Evolutionary conservation across 352 stramenopile genomes (phyloP).

Genomic region (Globisporangium sylvaticum): DNA sequence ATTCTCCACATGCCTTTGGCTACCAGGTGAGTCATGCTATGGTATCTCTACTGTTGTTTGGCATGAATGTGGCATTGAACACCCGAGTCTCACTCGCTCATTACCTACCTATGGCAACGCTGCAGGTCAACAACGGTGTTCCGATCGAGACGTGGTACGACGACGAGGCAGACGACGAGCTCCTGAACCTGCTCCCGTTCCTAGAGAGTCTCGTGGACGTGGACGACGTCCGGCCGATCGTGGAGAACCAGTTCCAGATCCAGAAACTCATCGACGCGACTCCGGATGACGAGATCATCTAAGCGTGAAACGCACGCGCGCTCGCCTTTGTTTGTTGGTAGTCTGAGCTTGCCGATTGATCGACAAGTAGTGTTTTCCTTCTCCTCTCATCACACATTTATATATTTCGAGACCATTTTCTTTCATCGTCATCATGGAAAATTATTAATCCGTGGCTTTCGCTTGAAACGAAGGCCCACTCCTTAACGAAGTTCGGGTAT

Average conservation of each 20-base stretch:
- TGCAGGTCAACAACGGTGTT: constrained; percentile 94
- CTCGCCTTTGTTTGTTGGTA: constrained; percentile 3
- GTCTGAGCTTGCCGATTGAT: neutral
- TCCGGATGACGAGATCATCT: constrained; percentile 44
- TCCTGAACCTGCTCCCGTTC: constrained; percentile 95
- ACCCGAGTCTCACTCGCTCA: neutral
- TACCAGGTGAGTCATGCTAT: constrained; percentile 83
- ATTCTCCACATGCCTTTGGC: constrained; percentile 96
- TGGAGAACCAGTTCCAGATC: constrained; percentile 90
- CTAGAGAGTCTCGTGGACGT: constrained; percentile 86
- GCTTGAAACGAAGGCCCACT: neutral
- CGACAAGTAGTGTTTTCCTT: neutral
- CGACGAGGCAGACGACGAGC: constrained; percentile 93
- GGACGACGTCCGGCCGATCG: constrained; percentile 87
- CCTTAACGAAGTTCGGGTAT: neutral
- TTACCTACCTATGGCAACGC: neutral
- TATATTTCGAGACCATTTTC: neutral
- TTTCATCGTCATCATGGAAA: neutral
- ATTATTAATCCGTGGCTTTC: neutral
- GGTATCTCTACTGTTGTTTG: neutral
- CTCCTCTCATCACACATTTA: neutral
- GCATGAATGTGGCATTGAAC: neutral
- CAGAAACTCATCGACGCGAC: constrained; percentile 86
- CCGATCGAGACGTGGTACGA: constrained; percentile 99
- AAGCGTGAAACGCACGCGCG: neutral